phyloP scores from a whole-genome alignment of 345 rosid genomes.

The Cochlearia excelsa region DNA sequence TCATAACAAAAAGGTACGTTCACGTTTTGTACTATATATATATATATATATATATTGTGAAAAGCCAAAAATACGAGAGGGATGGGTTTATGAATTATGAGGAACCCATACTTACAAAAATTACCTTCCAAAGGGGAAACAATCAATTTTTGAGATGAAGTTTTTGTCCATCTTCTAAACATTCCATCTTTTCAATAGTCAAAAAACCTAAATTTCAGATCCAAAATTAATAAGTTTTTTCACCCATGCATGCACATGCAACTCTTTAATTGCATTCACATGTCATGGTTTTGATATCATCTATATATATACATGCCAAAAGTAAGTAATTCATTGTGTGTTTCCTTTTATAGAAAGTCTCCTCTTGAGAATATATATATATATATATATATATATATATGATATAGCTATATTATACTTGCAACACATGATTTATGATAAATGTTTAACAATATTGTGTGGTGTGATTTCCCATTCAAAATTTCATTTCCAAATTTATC shows the following conservation, averaged over 20 bases:
- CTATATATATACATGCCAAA: constrained; percentile 5
- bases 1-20: constrained; percentile 30
- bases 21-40: constrained; percentile 22
- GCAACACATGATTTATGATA: no score
- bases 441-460: no score
- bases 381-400: not conserved
- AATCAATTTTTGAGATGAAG: constrained; percentile 27
- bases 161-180: constrained; percentile 27
- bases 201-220: constrained; percentile 38
- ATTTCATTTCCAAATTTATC: no score
- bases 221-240: constrained; percentile 27
- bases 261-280: constrained; percentile 27
- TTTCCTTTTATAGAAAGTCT: constrained; percentile 10
- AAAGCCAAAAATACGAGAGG: constrained; percentile 27
- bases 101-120: constrained; percentile 31
- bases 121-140: constrained; percentile 33
- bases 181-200: constrained; percentile 33
- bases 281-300: constrained; percentile 21
- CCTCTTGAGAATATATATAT: not conserved
- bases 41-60: constrained; percentile 8
- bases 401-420: not conserved
- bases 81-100: constrained; percentile 33
- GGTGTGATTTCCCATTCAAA: no score
- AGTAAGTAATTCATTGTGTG: constrained; percentile 6
- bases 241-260: constrained; percentile 39